These are phyloP conservation scores for Calvatia gigantea DNA, from an alignment of 768 basidiomycete species.

Conservation along the genomic window DNA sequence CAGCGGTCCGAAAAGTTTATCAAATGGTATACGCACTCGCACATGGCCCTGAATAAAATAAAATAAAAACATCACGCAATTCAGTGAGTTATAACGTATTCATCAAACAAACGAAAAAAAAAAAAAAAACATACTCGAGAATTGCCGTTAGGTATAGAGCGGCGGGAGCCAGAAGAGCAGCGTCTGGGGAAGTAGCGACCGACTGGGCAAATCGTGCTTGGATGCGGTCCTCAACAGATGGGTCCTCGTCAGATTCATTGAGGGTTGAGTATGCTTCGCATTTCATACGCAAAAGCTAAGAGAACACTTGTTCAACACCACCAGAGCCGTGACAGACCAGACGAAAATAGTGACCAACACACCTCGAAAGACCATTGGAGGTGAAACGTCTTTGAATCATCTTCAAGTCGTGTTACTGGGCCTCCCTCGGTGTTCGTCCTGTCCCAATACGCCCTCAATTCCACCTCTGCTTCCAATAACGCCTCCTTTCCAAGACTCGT, in stretches of 20 bases:
- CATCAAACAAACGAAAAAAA: constrained; percentile 14
- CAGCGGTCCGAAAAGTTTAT: constrained; percentile 15
- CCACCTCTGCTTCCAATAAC: constrained; percentile 88
- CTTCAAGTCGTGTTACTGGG: constrained; percentile 33
- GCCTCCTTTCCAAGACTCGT: constrained; percentile 89
- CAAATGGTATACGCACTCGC: constrained; percentile 62
- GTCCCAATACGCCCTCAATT: constrained; percentile 87
- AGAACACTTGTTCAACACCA: constrained; percentile 11
- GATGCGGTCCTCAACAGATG: constrained; percentile 56
- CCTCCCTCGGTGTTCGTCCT: constrained; percentile 43
- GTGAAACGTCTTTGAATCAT: constrained; percentile 58
- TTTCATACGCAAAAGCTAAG: constrained; percentile 76
- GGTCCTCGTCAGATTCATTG: constrained; percentile 77
- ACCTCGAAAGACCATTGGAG: constrained; percentile 79
- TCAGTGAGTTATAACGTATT: constrained; percentile 20
- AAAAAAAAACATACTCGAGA: constrained; percentile 68
- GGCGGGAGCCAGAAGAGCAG: constrained; percentile 69
- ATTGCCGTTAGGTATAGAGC: constrained; percentile 90
- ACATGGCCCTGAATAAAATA: constrained; percentile 57
- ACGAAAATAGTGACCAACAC: constrained; percentile 19
- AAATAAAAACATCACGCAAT: no score
- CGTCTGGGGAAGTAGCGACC: constrained; percentile 48
- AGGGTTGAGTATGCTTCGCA: constrained; percentile 87
- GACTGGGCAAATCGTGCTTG: constrained; percentile 56
- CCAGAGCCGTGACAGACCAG: background rate